Base-by-base conservation (phyloP, 371 early-diverging fungal genomes). In the Entomophthora muscae region DNA sequence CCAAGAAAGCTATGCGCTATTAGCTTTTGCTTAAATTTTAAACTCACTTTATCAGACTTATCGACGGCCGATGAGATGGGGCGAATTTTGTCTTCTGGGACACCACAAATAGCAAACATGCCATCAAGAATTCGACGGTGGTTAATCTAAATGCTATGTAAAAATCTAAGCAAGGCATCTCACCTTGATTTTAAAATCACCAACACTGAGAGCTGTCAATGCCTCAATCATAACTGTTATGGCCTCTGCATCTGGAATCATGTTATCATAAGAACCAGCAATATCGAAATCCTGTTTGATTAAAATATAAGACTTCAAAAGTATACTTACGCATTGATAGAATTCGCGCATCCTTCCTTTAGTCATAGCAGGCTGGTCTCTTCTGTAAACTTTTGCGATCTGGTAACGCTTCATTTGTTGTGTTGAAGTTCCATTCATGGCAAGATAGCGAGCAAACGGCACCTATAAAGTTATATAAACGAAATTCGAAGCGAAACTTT, bases 331-430 rank as follows among this genome's bases (percentile, higher is more conserved):
- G 72, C 98, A 98, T 78, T 99, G 99, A 73, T 83, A 90, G 71
- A 99, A 99, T 77, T 99, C 99, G 70, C 99, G 81, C 88, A 97
- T 90, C 52, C 99, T 85, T 10, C 99, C 99, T 73, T 93, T 94
- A 64, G 89, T 91, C 85, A 98, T 88, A 22, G 95, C 91, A 56
- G 99, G 99, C 75, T 98, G 95, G 76, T 99, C 99, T 66, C 99
- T 84, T 61, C 99, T 84, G 77, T 95, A 99, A 22, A 99, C 99
- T 73, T 98, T 98, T 70, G 95, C 99, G 63, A 99, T 96, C 64
- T 98, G 98, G 77, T 96, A 99, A 63, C 98, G 82, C 75, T 97
- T 97, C 64, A 99, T 88, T 76, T 85, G 89, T 66, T 80, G 86
- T 64, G 84, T 83, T 60, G 77, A 76, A 58, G 84, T 83, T 55